Evolutionary conservation across 2,329 filamentous ascomycete species (phyloP).

Genomic region (Calonectria fujianensis): DNA sequence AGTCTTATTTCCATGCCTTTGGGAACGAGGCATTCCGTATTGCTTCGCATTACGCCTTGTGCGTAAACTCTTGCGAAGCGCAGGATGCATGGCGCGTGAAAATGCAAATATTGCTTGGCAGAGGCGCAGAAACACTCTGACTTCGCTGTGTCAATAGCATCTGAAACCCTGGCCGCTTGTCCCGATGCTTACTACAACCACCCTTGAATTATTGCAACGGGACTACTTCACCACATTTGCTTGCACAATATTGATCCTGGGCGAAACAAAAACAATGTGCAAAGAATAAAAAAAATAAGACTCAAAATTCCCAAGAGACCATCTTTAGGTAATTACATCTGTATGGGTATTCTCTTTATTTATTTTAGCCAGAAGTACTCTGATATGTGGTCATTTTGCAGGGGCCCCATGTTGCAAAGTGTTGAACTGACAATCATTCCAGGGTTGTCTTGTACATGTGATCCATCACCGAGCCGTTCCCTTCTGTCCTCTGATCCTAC

Average conservation of each 20-base stretch:
- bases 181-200: not conserved
- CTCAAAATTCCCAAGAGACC: too few species aligned
- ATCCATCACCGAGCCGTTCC: not conserved
- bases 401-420: too few species aligned
- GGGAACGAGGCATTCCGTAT: not conserved
- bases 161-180: not conserved
- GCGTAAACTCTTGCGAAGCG: not conserved
- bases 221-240: too few species aligned
- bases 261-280: too few species aligned
- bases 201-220: too few species aligned
- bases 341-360: too few species aligned
- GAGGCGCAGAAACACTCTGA: not conserved
- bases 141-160: not conserved
- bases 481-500: not conserved
- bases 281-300: too few species aligned
- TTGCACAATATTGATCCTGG: too few species aligned
- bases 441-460: not conserved
- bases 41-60: not conserved
- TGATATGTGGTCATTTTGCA: too few species aligned
- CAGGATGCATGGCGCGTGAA: not conserved
- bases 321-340: too few species aligned
- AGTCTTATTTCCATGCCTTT: not conserved
- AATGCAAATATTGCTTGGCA: not conserved
- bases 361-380: too few species aligned
- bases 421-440: too few species aligned